Evolutionary conservation across 345 rosid species (phyloP).

Genomic region (Pistacia integerrima): DNA sequence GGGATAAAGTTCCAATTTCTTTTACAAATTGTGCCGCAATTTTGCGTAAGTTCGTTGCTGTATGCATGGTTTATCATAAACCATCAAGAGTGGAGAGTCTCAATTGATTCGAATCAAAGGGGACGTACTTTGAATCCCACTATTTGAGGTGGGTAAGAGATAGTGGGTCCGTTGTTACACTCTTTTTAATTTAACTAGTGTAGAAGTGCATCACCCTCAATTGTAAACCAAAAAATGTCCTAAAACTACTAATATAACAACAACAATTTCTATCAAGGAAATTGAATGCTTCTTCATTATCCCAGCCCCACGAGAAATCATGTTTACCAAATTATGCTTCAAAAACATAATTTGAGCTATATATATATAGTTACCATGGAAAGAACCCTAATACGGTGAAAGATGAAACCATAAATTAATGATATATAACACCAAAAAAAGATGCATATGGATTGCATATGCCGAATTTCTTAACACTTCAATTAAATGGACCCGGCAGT

Average conservation of each 20-base stretch:
- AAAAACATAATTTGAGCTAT: not conserved
- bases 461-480: not conserved
- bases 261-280: too few relatives aligned
- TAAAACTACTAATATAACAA: too few relatives aligned
- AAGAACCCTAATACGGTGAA: too few relatives aligned
- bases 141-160: too few relatives aligned
- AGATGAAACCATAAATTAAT: not conserved
- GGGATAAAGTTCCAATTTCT: conserved; percentile 14
- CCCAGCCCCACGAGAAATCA: not conserved
- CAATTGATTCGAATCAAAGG: too few relatives aligned
- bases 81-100: not conserved
- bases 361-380: too few relatives aligned
- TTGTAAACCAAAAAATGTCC: too few relatives aligned
- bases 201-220: too few relatives aligned
- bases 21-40: conserved; percentile 4
- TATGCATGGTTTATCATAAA: conserved; percentile 25
- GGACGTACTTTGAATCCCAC: too few relatives aligned
- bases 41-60: conserved; percentile 1
- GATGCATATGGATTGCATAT: not conserved
- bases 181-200: too few relatives aligned
- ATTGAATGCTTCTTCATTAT: too few relatives aligned
- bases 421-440: not conserved
- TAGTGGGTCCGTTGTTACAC: too few relatives aligned
- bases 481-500: not conserved
- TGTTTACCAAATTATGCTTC: not conserved